Conservation (phyloP, 2,329 filamentous ascomycete genomes). For the Torrubiella hemipterigena region DNA sequence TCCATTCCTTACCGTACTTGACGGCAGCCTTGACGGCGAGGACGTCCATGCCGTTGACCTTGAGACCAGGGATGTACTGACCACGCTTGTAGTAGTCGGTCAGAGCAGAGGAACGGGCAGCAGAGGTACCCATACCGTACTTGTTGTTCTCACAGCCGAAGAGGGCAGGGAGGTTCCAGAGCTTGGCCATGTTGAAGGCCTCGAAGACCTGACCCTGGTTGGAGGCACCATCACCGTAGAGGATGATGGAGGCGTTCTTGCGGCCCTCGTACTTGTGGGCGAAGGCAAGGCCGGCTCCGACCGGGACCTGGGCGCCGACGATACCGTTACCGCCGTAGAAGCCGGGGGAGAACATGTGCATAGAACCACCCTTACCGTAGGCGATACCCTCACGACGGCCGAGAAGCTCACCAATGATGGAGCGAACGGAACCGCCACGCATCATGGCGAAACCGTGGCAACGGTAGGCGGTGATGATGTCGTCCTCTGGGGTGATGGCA, state of each 20-base stretch:
- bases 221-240: constrained; percentile 96
- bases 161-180: constrained; percentile 91
- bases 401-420: constrained; percentile 91
- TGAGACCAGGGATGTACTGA: constrained; percentile 97
- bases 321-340: constrained; percentile 99
- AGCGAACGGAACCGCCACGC: constrained; percentile 82
- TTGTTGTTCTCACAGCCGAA: constrained; percentile 99
- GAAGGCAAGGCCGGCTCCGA: constrained; percentile 92
- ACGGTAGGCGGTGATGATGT: constrained; percentile 94
- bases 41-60: constrained; percentile 99
- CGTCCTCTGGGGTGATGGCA: constrained; percentile 81
- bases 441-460: constrained; percentile 98
- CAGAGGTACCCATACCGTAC: constrained; percentile 98
- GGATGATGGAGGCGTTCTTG: constrained; percentile 75
- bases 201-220: constrained; percentile 99
- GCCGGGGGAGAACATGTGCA: constrained; percentile 98
- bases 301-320: constrained; percentile 94
- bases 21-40: constrained; percentile 95
- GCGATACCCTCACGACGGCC: constrained; percentile 93
- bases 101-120: constrained; percentile 82
- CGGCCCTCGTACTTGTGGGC: constrained; percentile 87
- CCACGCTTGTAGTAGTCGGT: constrained; percentile 99
- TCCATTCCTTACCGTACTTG: constrained; percentile 85
- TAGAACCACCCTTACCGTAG: constrained; percentile 97
- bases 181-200: constrained; percentile 99